These are phyloP conservation scores for Calonectria pauciramosa DNA, from an alignment of 2,329 filamentous ascomycete species.

Conservation along the genomic window DNA sequence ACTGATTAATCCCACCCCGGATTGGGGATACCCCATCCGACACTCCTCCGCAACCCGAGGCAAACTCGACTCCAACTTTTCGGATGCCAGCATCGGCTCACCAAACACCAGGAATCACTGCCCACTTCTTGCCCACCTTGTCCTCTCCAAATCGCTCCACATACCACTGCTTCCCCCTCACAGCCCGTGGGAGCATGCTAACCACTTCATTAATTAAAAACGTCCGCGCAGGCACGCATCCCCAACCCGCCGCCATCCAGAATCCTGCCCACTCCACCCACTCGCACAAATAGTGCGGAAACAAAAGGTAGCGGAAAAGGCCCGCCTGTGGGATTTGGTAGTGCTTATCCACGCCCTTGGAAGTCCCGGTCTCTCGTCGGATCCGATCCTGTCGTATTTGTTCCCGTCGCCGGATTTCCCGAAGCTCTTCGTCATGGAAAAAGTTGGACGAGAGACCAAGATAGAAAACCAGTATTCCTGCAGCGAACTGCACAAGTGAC, in stretches of 20 bases:
- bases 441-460: constrained; percentile 85
- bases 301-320: constrained; percentile 86
- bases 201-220: constrained; percentile 90
- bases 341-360: constrained; percentile 72
- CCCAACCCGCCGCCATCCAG: constrained; percentile 78
- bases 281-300: constrained; percentile 95
- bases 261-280: constrained; percentile 98
- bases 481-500: constrained; percentile 61
- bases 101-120: constrained; percentile 72
- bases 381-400: constrained; percentile 65
- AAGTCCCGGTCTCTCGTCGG: constrained; percentile 46
- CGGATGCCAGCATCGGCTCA: constrained; percentile 34
- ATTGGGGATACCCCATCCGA: not conserved
- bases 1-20: not conserved
- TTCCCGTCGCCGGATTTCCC: constrained; percentile 84
- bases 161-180: constrained; percentile 89
- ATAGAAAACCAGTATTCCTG: constrained; percentile 82
- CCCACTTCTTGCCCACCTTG: constrained; percentile 80
- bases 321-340: constrained; percentile 90
- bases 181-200: constrained; percentile 90
- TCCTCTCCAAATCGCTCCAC: constrained; percentile 88
- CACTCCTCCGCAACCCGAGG: not conserved
- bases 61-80: constrained; percentile 12
- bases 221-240: constrained; percentile 80
- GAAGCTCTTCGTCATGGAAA: constrained; percentile 89